These are phyloP conservation scores for Malassezia dermatis DNA, from an alignment of 1,284 basidiomycete species.

Conservation along the genomic window DNA sequence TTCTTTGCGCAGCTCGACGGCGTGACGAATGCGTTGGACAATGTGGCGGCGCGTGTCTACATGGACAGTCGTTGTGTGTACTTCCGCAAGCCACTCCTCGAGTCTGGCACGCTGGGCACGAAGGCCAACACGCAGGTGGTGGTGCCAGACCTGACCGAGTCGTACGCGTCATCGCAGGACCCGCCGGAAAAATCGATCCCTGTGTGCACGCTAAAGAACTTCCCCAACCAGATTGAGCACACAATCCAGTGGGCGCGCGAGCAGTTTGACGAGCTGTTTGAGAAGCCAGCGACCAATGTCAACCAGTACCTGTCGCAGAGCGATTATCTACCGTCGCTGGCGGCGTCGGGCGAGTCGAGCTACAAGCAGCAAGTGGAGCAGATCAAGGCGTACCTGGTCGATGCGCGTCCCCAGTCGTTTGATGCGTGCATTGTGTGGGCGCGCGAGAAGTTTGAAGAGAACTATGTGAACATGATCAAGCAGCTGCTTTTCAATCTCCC, in stretches of 20 bases:
- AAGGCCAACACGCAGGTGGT: conserved; percentile 98
- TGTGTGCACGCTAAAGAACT: conserved; percentile 97
- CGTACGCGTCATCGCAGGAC: conserved; percentile 95
- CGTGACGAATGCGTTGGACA: conserved; percentile 99
- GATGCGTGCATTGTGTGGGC: conserved; percentile 98
- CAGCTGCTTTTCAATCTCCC: conserved; percentile 90
- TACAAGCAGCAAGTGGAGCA: conserved; percentile 63
- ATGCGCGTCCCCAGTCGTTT: conserved; percentile 82
- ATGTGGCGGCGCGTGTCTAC: conserved; percentile 87
- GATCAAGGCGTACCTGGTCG: conserved; percentile 80
- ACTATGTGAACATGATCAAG: conserved; percentile 85
- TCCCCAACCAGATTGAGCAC: conserved; percentile 96
- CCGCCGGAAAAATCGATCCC: conserved; percentile 97
- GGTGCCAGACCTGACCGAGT: conserved; percentile 88
- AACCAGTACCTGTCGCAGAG: conserved; percentile 95
- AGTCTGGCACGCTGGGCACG: conserved; percentile 95
- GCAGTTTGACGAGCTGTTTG: conserved; percentile 84
- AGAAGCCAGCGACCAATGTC: conserved; percentile 85
- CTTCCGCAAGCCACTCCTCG: conserved; percentile 89
- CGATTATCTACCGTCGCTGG: conserved; percentile 86
- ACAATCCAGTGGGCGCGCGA: conserved; percentile 92
- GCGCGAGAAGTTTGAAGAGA: conserved; percentile 84
- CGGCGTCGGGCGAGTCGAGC: conserved; percentile 51
- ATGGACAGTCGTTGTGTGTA: conserved; percentile 99
- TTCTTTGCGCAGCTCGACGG: conserved; percentile 79